Conservation (phyloP, 495 filamentous ascomycete genomes). For the Tuber indicum region DNA sequence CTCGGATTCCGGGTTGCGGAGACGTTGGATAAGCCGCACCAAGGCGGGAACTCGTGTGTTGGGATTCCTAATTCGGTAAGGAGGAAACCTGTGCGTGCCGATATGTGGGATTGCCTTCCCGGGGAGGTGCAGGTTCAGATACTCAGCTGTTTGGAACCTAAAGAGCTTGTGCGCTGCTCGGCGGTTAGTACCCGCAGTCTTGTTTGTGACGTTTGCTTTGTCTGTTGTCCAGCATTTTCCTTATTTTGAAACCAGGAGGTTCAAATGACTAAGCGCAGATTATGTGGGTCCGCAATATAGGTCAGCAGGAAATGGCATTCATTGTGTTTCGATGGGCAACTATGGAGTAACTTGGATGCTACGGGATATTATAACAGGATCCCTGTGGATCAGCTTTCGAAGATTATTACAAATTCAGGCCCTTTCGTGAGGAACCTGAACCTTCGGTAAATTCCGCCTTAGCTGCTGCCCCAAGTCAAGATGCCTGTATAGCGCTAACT, state of each 20-base stretch:
- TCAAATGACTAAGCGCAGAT: background rate
- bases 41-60: constrained; percentile 18
- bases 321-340: constrained; percentile 90
- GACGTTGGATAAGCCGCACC: constrained; percentile 61
- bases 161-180: constrained; percentile 75
- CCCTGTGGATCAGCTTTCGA: constrained; percentile 70
- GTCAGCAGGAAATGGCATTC: constrained; percentile 76
- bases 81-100: constrained; percentile 3
- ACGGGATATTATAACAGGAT: constrained; percentile 83
- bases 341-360: constrained; percentile 80
- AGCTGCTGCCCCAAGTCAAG: background rate
- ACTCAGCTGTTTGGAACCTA: constrained; percentile 67
- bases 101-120: constrained; percentile 29
- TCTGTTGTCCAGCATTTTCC: background rate
- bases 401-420: constrained; percentile 76
- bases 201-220: background rate
- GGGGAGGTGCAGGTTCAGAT: constrained; percentile 71
- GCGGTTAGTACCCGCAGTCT: constrained; percentile 34
- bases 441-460: constrained; percentile 42
- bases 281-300: constrained; percentile 9
- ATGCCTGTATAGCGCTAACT: constrained; percentile 8
- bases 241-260: background rate
- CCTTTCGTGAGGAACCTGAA: constrained; percentile 90
- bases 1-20: constrained; percentile 26
- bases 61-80: constrained; percentile 11